Conservation (phyloP, 345 rosid species). For the Salix dunnii region DNA sequence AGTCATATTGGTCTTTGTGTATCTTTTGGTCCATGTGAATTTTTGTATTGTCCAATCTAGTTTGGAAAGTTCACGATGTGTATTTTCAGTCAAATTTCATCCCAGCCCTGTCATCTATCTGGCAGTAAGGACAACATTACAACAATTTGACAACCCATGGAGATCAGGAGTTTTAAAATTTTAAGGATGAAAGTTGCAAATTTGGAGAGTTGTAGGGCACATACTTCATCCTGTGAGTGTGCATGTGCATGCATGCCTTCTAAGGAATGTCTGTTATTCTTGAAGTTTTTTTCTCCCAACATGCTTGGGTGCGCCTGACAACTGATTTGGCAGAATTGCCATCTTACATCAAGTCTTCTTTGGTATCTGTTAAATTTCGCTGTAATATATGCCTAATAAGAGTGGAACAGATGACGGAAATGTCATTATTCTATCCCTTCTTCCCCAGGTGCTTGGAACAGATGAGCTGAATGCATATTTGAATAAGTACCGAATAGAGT, state of each 20-base stretch:
- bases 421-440: not conserved
- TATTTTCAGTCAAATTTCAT: not conserved
- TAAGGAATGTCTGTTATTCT: not conserved
- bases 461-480: slow-evolving; percentile 83
- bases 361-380: not conserved
- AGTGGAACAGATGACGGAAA: not conserved
- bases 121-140: not conserved
- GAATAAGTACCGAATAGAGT: slow-evolving; percentile 75
- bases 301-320: not conserved
- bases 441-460: slow-evolving; percentile 77
- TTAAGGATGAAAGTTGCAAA: not conserved
- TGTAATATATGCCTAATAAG: not conserved
- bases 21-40: not conserved
- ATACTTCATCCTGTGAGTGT: not conserved
- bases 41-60: not conserved
- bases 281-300: not conserved
- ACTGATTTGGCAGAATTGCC: not conserved
- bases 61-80: not conserved
- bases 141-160: not conserved
- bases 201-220: not conserved
- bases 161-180: not conserved
- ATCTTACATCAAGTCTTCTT: not conserved
- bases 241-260: not conserved
- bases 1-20: not conserved
- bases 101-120: not conserved